Evolutionary conservation across 2,329 filamentous ascomycete genomes (phyloP), one percentile per base, ranked within the genome.

Genomic region (Colletotrichum agaves): DNA sequence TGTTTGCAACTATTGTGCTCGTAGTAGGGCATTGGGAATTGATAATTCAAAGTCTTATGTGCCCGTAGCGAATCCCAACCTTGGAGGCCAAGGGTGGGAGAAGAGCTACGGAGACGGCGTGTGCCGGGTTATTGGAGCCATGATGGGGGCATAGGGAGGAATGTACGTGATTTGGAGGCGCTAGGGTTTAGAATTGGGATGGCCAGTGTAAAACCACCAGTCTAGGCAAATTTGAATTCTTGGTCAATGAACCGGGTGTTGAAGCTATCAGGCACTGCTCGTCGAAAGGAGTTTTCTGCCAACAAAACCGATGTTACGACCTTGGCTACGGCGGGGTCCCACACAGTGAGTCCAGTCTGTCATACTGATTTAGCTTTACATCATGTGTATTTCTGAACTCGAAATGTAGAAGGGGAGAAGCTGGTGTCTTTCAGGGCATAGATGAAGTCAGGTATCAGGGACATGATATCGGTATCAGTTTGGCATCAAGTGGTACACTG

Each of bases 171-270:
- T 65, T 68, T 46, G 49, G 61, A 19, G 65, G 65, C 65, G 65
- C 65, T 47, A 65, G n/a, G 65, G 61, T 60, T 66, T 68, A 68
- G 65, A 65, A 60, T 68, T 60, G 61, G 65, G 41, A 68, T 21
- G 65, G 61, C 61, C 41, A 64, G 65, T 65, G 65, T 68, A 60
- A 41, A 65, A 68, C 55, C 65, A 68, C 65, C 65, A 65, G 65
- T 60, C 65, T 68, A 65, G 65, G 65, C 55, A 68, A 64, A 65
- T 60, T 65, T 50, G 61, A 47, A 56, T 68, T 68, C 23, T 68
- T 65, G 60, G 47, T 68, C 61, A 68, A 68, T n/a, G 61, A 60
- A 50, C 5, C 31, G 13, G 44, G 27, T 1, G 2, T 37, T 10
- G 35, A 1, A 15, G 5, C 12, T 15, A 11, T 15, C 13, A 37